Evolutionary conservation across 768 basidiomycete species (phyloP), one percentile per base, ranked within the genome.

Genomic region (Tremella yokohamensis): DNA sequence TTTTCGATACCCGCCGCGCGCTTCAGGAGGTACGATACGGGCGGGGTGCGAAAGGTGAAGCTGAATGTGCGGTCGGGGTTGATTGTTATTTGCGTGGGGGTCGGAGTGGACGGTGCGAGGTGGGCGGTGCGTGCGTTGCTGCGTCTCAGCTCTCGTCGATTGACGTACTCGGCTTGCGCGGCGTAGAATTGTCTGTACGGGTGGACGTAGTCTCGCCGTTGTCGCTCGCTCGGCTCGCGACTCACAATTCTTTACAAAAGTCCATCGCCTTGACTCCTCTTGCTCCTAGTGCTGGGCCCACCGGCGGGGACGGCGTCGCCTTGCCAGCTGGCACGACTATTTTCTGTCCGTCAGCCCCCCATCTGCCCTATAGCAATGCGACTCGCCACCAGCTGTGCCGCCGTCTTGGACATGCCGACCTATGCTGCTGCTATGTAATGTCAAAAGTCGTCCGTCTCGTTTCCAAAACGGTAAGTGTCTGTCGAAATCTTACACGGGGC

Each of bases 241-340:
- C 75, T 61, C 49, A 75, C 75, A 98, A 99, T 76, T 98, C 92
- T 77, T 97, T 99, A 82, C 92, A 96, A 75, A 99, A 99, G 79
- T 99, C 96, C 88, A 98, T 98, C 24, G 92, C 91, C 79, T 96
- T 97, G 66, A 99, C 93, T 68, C 96, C 96, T 72, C 90, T 85
- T 63, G 96, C 94, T 80, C 96, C 96, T 53, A 99, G 84, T 29
- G 93, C 94, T 54, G 94, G 94, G 71, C 94, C 94, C 52, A 99
- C 88, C 8, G 94, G 94, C 56, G 94, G 94, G 39, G 90, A 88
- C 16, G 94, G 93, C 24, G 93, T 87, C 37, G 94, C 94, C 74
- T 97, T 97, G 44, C 90, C 92, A 44, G 94, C 94, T 51, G 86
- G 84, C 60, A 97, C 84, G 51, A 94, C 82, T 57, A 98, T 79